Percentiles rank a stretch among this genome's conserved stretches.
phyloP scores from a whole-genome alignment of 73 alveolate species.

The Paramecium tetraurelia region DNA sequence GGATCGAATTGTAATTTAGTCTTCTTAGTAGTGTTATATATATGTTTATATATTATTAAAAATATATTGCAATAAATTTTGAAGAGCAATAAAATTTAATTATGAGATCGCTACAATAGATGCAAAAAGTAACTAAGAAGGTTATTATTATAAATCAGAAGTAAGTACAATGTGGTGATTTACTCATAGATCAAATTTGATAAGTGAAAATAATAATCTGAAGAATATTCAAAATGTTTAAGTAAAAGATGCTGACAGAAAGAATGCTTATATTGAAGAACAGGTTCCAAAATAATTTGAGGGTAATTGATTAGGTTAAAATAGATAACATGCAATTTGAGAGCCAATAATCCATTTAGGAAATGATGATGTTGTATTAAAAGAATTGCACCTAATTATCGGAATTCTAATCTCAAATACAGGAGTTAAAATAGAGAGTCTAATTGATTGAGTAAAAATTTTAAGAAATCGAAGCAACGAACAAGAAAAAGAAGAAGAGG shows the following conservation, averaged over 20 bases:
- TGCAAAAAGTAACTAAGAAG: background rate
- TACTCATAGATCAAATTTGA: background rate
- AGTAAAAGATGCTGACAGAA: background rate
- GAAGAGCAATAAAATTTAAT: slow-evolving; percentile 50
- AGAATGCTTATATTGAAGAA: background rate
- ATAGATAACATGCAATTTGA: background rate
- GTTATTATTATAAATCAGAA: slow-evolving; percentile 24
- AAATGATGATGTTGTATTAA: slow-evolving; percentile 13
- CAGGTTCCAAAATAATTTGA: background rate
- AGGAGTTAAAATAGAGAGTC: background rate
- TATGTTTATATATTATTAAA: background rate
- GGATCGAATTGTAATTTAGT: background rate
- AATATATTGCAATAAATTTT: background rate
- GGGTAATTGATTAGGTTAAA: background rate
- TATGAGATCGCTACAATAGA: background rate
- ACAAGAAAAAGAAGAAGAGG: slow-evolving; percentile 76
- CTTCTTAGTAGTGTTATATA: background rate
- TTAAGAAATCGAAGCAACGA: slow-evolving; percentile 36
- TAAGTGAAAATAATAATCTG: background rate
- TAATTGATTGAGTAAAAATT: slow-evolving; percentile 20
- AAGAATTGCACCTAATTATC: background rate
- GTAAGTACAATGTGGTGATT: background rate
- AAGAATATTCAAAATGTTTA: background rate
- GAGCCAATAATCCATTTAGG: background rate
- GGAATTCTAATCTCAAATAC: background rate